Evolutionary conservation across 164 flowering plant species (phyloP), one percentile per base, ranked within the genome.

Genomic region (Vitis riparia): DNA sequence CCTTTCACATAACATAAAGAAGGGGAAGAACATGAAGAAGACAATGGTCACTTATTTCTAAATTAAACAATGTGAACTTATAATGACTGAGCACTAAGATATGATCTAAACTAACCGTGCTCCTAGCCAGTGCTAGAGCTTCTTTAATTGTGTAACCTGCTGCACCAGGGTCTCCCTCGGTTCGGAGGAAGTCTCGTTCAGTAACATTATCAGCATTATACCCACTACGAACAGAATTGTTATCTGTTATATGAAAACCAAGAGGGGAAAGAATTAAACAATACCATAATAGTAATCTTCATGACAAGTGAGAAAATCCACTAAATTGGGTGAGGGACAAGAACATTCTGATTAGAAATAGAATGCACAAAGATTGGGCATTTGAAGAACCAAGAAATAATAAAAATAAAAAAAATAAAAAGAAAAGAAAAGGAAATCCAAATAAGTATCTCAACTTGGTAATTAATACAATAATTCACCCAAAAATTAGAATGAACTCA

Each of bases 121-220:
- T 93, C 78, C 97, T 81, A 32, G 82, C 67, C 12, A 96, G 89
- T 62, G 89, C 86, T 51, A 88, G 78, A n/a, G 99, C 97, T 84
- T 96, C 98, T 77, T 87, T 92, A 30, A 93, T 89, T 58, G 99
- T 89, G 76, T 96, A 96, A 13, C 98, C 99, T 14, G 77, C 84
- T 72, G 92, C 97, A 73, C 83, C 93, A 78, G 99, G 99, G 75
- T 93, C 98, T 61, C 99, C 99, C 66, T 91, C 98, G 64, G 97
- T 89, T 68, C 93, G 80, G 69, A 93, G 77, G 69, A 81, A 87
- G 79, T 96, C 99, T 49, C 97, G 94, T 59, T 88, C 89, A 68
- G 84, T 68, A 66, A 87, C 91, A 81, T 78, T 86, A 48, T 80
- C 85, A 68, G 65, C 81, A 75, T 55, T 76, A 64, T 73, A 73